Evolutionary conservation across 2,329 filamentous ascomycete genomes (phyloP).

Genomic region (Colletotrichum graminicola): DNA sequence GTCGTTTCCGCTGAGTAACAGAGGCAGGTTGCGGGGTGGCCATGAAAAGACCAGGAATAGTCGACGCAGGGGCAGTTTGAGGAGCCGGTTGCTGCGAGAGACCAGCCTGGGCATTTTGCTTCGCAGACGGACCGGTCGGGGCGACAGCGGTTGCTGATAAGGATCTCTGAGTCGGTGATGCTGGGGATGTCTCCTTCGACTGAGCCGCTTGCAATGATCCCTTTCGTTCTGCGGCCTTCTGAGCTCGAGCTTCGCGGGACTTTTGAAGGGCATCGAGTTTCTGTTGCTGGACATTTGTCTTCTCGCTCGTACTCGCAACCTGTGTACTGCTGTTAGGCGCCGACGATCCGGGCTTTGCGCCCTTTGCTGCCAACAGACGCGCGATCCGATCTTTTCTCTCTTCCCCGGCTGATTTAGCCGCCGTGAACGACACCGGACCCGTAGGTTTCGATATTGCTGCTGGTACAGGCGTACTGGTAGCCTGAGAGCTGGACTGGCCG

Average conservation of each 20-base stretch:
- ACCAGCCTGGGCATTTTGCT: background rate
- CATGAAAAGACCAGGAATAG: constrained; percentile 55
- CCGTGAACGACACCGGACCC: constrained; percentile 9
- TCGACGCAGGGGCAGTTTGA: constrained; percentile 30
- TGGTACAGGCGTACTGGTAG: background rate
- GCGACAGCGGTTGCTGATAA: background rate
- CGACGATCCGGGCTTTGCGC: constrained; percentile 59
- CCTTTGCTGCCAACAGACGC: constrained; percentile 79
- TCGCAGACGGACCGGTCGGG: background rate
- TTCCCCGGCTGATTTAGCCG: constrained; percentile 58
- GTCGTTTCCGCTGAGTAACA: constrained; percentile 54
- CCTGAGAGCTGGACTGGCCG: constrained; percentile 5
- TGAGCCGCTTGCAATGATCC: constrained; percentile 24
- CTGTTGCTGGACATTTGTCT: constrained; percentile 78
- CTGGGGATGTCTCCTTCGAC: constrained; percentile 24
- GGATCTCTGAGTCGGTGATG: background rate
- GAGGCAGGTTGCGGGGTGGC: constrained; percentile 47
- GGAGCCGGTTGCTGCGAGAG: constrained; percentile 1
- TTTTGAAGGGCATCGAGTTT: constrained; percentile 82
- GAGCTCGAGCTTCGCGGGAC: constrained; percentile 60
- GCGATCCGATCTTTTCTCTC: constrained; percentile 83
- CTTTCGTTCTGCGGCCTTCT: constrained; percentile 48
- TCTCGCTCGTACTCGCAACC: constrained; percentile 66
- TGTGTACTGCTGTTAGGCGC: constrained; percentile 29
- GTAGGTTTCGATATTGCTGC: constrained; percentile 2